A percentile compares a stretch with the other conserved stretches of the same genome.
Conservation (phyloP, 805 yeast species). For the Schwanniomyces polymorphus region DNA sequence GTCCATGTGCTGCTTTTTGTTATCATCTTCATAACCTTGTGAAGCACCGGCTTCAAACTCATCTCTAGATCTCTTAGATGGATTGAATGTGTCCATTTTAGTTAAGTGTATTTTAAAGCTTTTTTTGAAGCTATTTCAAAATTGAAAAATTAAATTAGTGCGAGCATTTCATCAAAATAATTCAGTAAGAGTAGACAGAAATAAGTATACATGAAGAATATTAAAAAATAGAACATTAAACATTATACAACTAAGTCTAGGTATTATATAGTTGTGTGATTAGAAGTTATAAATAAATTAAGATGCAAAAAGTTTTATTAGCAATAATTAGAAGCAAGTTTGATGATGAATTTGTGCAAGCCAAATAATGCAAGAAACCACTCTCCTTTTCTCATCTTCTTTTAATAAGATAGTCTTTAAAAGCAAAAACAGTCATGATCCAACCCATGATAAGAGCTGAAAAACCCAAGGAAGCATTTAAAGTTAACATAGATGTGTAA, state of each 20-base stretch:
- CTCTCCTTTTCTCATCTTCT: conserved; percentile 4
- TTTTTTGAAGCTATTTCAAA: not conserved
- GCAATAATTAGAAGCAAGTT: not conserved
- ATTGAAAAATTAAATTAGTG: not conserved
- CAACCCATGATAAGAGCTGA: conserved; percentile 83
- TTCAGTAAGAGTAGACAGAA: not conserved
- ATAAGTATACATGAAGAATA: not conserved
- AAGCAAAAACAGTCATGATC: conserved; percentile 70
- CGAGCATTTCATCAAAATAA: not conserved
- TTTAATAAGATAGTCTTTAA: conserved; percentile 50
- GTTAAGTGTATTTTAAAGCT: not conserved
- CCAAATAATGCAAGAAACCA: not conserved
- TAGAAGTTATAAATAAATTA: not conserved
- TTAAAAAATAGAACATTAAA: not conserved
- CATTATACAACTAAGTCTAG: not conserved
- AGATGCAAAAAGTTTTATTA: not conserved
- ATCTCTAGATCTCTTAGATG: conserved; percentile 29
- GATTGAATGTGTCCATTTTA: conserved; percentile 8
- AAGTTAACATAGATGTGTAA: conserved; percentile 87
- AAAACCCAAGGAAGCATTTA: conserved; percentile 81
- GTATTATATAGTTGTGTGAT: not conserved
- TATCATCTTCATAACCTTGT: conserved; percentile 18
- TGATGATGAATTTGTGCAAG: not conserved
- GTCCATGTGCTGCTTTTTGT: conserved; percentile 40
- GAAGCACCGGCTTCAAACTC: conserved; percentile 22